phyloP scores from a whole-genome alignment of 768 basidiomycete genomes.

The Serendipita indica region DNA sequence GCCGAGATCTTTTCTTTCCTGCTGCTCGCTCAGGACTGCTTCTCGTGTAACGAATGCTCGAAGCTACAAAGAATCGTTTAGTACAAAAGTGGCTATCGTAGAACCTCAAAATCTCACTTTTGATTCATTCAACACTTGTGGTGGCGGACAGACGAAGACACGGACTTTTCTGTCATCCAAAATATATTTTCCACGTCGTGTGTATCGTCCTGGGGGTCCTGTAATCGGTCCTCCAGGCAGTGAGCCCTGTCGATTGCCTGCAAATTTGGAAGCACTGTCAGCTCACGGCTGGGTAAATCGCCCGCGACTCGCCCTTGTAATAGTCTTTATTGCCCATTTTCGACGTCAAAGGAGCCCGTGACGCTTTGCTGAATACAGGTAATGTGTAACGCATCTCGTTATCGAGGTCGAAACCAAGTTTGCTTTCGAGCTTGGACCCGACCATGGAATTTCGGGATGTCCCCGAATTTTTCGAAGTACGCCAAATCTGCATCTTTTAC shows the following conservation, averaged over 20 bases:
- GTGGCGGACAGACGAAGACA: slow-evolving; percentile 4
- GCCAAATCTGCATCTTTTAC: slow-evolving; percentile 13
- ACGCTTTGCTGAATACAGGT: slow-evolving; percentile 65
- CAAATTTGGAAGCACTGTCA: not conserved
- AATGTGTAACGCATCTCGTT: slow-evolving; percentile 61
- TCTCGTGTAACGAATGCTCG: not conserved
- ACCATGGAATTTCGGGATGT: slow-evolving; percentile 43
- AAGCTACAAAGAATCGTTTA: not conserved
- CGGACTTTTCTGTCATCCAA: not conserved
- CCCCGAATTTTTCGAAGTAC: slow-evolving; percentile 91
- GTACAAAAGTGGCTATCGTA: not conserved
- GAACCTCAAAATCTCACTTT: not conserved
- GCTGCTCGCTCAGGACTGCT: not conserved
- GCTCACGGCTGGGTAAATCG: not conserved
- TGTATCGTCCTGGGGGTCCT: not conserved
- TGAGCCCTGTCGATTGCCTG: slow-evolving; percentile 1
- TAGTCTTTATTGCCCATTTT: slow-evolving; percentile 91
- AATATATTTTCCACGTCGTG: not conserved
- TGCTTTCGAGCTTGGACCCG: slow-evolving; percentile 18
- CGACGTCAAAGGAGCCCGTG: slow-evolving; percentile 62
- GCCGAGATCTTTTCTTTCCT: not conserved
- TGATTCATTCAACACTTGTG: not conserved
- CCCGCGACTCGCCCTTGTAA: slow-evolving; percentile 66
- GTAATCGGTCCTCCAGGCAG: slow-evolving; percentile 7
- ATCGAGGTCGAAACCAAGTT: slow-evolving; percentile 9